Conservation (phyloP, 2,329 filamentous ascomycete species). For the Penicillium sp. region DNA sequence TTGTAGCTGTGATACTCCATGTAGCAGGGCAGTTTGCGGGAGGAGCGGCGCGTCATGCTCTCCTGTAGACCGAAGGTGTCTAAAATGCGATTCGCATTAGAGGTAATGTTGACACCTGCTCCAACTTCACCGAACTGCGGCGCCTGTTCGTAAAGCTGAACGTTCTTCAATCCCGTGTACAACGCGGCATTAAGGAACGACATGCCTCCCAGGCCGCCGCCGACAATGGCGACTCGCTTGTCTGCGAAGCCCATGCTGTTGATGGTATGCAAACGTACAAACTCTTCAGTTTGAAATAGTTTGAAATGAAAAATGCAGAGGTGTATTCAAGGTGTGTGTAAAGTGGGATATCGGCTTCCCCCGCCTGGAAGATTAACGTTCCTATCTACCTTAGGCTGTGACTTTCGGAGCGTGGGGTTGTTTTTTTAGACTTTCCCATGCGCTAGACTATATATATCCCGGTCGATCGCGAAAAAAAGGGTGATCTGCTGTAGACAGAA, state of each 20-base stretch:
- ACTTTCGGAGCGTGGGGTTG: conserved; percentile 17
- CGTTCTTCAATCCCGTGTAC: conserved; percentile 29
- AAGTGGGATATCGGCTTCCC: conserved; percentile 8
- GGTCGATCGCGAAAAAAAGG: conserved; percentile 1
- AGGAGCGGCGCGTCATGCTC: conserved; percentile 34
- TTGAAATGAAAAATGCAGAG: background rate
- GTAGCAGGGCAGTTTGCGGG: conserved; percentile 29
- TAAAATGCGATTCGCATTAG: conserved; percentile 35
- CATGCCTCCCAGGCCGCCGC: conserved; percentile 38
- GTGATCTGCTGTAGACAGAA: background rate
- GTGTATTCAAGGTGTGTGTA: background rate
- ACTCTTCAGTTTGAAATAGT: background rate
- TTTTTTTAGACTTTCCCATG: conserved; percentile 11
- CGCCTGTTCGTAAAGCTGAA: conserved; percentile 38
- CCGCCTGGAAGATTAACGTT: conserved; percentile 12
- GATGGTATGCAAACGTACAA: background rate
- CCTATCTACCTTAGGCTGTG: conserved; percentile 13
- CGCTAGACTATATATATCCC: conserved; percentile 7
- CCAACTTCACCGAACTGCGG: conserved; percentile 37
- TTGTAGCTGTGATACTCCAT: conserved; percentile 31
- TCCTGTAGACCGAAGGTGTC: conserved; percentile 31
- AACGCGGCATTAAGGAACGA: conserved; percentile 36
- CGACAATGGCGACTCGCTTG: conserved; percentile 32
- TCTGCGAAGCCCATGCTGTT: conserved; percentile 27
- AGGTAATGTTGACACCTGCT: conserved; percentile 37